These are phyloP conservation scores for Aspergillus proliferans DNA, from an alignment of 2,329 filamentous ascomycete species.

Conservation along the genomic window DNA sequence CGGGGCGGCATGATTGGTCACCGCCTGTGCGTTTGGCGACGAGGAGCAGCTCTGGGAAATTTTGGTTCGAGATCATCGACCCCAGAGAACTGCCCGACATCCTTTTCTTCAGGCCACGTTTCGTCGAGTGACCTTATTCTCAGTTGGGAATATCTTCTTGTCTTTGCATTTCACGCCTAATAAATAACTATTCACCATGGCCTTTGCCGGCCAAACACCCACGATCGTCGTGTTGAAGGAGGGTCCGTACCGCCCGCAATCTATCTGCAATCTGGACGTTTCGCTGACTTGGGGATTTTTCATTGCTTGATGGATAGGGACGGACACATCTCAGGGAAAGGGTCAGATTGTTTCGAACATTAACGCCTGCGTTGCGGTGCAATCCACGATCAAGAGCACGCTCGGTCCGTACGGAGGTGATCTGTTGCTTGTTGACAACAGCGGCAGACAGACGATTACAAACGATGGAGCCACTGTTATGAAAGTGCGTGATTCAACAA, in stretches of 20 bases:
- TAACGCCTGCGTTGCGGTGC: slow-evolving; percentile 93
- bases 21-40: slow-evolving; percentile 23
- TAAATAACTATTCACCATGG: slow-evolving; percentile 55
- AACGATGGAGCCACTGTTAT: slow-evolving; percentile 99
- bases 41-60: slow-evolving; percentile 36
- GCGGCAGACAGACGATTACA: slow-evolving; percentile 94
- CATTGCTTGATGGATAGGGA: slow-evolving; percentile 55
- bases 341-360: slow-evolving; percentile 97
- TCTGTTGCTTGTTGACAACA: slow-evolving; percentile 88
- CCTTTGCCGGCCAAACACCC: slow-evolving; percentile 93
- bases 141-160: slow-evolving; percentile 13
- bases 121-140: slow-evolving; percentile 11
- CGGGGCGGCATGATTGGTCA: slow-evolving; percentile 27
- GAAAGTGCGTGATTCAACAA: slow-evolving; percentile 60
- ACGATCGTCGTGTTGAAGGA: slow-evolving; percentile 98
- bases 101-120: slow-evolving; percentile 18
- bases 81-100: slow-evolving; percentile 23
- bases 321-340: slow-evolving; percentile 94
- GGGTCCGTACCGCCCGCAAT: slow-evolving; percentile 55
- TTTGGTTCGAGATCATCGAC: slow-evolving; percentile 34
- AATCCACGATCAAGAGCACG: slow-evolving; percentile 91
- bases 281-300: slow-evolving; percentile 19
- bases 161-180: slow-evolving; percentile 6
- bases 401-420: slow-evolving; percentile 96
- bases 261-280: slow-evolving; percentile 14